Conservation (phyloP, 768 basidiomycete species). For the Hydnomerulius pinastri region DNA sequence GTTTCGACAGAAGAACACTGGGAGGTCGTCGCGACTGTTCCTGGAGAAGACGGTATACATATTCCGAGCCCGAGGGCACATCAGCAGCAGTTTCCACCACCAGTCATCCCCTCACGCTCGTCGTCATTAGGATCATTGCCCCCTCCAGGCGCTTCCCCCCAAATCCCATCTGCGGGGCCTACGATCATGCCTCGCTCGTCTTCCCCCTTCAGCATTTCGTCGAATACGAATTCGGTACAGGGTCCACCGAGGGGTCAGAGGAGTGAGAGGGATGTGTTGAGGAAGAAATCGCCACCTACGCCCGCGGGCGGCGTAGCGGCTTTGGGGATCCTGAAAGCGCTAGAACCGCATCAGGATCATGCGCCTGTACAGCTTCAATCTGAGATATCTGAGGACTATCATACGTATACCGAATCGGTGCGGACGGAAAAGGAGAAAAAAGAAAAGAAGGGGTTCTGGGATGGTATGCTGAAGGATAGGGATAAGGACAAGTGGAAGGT, state of each 20-base stretch:
- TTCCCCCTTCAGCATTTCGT: slow-evolving; percentile 46
- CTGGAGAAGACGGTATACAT: slow-evolving; percentile 25
- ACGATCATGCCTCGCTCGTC: slow-evolving; percentile 37
- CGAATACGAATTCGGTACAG: slow-evolving; percentile 20
- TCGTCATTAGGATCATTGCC: slow-evolving; percentile 54
- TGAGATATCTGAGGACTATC: slow-evolving; percentile 34
- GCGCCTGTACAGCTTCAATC: slow-evolving; percentile 15
- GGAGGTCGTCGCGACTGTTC: slow-evolving; percentile 41
- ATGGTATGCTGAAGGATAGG: slow-evolving; percentile 35
- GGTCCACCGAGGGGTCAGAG: slow-evolving; percentile 16
- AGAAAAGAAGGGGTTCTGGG: slow-evolving; percentile 62
- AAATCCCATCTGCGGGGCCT: slow-evolving; percentile 23
- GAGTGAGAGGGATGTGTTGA: slow-evolving; percentile 19
- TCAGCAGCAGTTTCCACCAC: slow-evolving; percentile 29
- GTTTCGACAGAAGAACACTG: slow-evolving; percentile 46
- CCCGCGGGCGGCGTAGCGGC: slow-evolving; percentile 41
- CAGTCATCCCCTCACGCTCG: slow-evolving; percentile 45
- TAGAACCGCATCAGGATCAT: slow-evolving; percentile 53
- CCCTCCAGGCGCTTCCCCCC: slow-evolving; percentile 42
- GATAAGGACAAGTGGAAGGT: slow-evolving; percentile 34
- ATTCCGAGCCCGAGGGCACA: slow-evolving; percentile 23
- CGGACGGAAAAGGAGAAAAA: slow-evolving; percentile 45
- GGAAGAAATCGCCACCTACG: slow-evolving; percentile 32
- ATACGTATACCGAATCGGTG: slow-evolving; percentile 19
- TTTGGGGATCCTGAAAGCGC: slow-evolving; percentile 57